Evolutionary conservation across 345 rosid species (phyloP).

Genomic region (Microthlaspi erraticum): DNA sequence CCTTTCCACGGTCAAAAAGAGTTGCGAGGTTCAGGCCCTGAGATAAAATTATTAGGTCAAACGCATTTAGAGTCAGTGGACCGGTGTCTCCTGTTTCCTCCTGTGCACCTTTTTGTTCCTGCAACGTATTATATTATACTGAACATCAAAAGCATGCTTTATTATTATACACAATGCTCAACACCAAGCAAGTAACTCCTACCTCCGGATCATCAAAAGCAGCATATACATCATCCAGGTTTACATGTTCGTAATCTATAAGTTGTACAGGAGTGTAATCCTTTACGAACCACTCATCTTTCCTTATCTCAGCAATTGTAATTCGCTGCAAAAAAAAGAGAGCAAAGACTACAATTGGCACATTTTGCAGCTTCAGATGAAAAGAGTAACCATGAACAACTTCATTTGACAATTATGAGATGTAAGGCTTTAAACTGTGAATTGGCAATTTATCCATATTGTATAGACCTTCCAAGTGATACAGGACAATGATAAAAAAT

Average conservation of each 20-base stretch:
- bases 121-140: constrained; percentile 33
- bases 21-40: constrained; percentile 96
- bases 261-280: constrained; percentile 67
- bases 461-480: background rate
- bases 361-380: background rate
- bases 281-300: constrained; percentile 83
- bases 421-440: constrained; percentile 13
- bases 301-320: constrained; percentile 75
- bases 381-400: constrained; percentile 1
- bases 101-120: constrained; percentile 68
- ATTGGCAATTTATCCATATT: constrained; percentile 6
- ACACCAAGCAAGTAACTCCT: constrained; percentile 28
- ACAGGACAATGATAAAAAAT: constrained; percentile 2
- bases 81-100: constrained; percentile 60
- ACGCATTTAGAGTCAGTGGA: constrained; percentile 91
- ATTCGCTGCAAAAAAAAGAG: constrained; percentile 63
- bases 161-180: constrained; percentile 1
- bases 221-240: constrained; percentile 93
- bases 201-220: constrained; percentile 92
- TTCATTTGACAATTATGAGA: constrained; percentile 1
- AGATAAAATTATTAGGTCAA: constrained; percentile 87
- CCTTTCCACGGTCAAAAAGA: constrained; percentile 90
- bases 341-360: constrained; percentile 10
- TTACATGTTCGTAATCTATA: constrained; percentile 84
- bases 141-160: constrained; percentile 6